Evolutionary conservation across 805 yeast genomes (phyloP), one percentile per base, ranked within the genome.

Genomic region (Spathaspora boniae): DNA sequence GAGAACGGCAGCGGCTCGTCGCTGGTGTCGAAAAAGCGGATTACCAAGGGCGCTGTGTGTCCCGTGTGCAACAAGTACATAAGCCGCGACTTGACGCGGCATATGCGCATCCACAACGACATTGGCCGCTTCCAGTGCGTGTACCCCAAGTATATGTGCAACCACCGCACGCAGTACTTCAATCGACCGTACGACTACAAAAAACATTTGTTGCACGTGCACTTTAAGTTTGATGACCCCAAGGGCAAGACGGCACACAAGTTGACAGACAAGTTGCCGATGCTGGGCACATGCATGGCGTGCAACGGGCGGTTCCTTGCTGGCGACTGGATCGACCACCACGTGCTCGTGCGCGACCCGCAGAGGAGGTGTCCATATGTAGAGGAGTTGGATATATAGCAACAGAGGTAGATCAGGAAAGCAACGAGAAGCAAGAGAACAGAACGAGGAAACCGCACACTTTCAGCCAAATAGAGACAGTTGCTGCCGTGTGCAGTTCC

Each of bases 271-370:
- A 67, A 66, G 42, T 46, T 67, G 17, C 67, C 68, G 6, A 44
- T 62, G 19, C 27, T 44, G 16, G 73, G 73, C 2, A 39, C 49
- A 15, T 67, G 73, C 38, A 48, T 50, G 15, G 67, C 68, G 1
- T 80, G 86, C 50, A 80, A 80, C 1, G 51, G 48, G 12, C 48
- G 70, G 28, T 69, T 64, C 46, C 48, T 58, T 9, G 85, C 80
- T 6, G 58, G 58, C 18, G 72, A 65, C 14, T 80, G 86, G 86
- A 56, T 80, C 15, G 73, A 72, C 14, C 44, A 54, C 9, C 86
- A 80, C 50, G 69, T 79, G 8, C 50, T 72, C 38, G 53, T 65
- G n/a, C 43, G 48, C 8, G 53, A 62, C 24, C 16, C 9, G 5
- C 33, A 29, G 2, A 36, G 40, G 20, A 45, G 44, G 36, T 62